Conservation (phyloP, 208 protist genomes). For the Acanthamoeba polyphaga region DNA sequence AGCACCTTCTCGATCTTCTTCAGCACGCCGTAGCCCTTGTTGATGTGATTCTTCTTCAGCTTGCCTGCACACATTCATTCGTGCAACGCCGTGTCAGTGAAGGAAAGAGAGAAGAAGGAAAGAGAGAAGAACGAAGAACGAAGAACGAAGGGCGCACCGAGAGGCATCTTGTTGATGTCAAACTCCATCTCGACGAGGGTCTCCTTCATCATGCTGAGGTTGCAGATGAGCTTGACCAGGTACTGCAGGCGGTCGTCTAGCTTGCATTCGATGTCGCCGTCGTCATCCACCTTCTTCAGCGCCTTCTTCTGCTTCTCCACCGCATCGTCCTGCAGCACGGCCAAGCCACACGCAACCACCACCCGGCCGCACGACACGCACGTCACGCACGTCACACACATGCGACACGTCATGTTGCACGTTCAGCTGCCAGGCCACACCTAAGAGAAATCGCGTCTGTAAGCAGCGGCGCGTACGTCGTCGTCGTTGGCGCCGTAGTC, state of each 20-base stretch:
- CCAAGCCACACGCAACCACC: neutral
- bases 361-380: neutral
- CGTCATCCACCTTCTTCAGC: constrained; percentile 66
- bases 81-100: neutral
- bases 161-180: constrained; percentile 84
- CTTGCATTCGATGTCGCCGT: neutral
- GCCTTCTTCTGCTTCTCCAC: constrained; percentile 80
- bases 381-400: too few species aligned
- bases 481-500: constrained; percentile 76
- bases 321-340: neutral
- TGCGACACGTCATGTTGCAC: neutral
- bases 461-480: neutral
- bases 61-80: constrained; percentile 59
- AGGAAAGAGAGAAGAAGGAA: neutral
- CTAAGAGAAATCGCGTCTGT: neutral
- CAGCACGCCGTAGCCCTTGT: constrained; percentile 77
- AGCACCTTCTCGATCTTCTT: constrained; percentile 76
- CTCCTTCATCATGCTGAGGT: constrained; percentile 75
- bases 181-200: constrained; percentile 81
- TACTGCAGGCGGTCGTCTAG: constrained; percentile 72
- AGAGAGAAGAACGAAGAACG: neutral
- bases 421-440: too few species aligned
- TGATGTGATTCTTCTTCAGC: constrained; percentile 85
- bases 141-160: constrained; percentile 14
- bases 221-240: constrained; percentile 76